A percentile compares a stretch with the other conserved stretches of the same genome.
Conservation (phyloP, 1,139 yeast species). For the Petasospora fabianii region DNA sequence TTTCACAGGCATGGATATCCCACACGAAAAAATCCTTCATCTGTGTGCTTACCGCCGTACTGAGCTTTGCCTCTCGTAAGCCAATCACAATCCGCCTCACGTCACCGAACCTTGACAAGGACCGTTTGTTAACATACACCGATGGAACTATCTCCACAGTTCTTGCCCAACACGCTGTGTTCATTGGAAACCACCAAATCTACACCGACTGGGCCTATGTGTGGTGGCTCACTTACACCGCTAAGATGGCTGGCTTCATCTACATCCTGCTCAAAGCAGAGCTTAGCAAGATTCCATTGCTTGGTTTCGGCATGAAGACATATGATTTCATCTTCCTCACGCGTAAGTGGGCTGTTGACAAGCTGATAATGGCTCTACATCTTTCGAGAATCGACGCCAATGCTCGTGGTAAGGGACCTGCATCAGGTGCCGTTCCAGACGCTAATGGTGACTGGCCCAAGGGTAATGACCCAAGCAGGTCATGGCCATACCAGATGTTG, state of each 20-base stretch:
- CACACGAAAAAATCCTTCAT: conserved; percentile 51
- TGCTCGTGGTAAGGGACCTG: conserved; percentile 45
- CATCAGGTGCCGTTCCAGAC: conserved; percentile 40
- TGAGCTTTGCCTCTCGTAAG: conserved; percentile 40
- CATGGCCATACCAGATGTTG: conserved; percentile 52
- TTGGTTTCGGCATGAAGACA: conserved; percentile 85
- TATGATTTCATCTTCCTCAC: conserved; percentile 76
- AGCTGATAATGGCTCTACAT: conserved; percentile 51
- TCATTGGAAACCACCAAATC: conserved; percentile 85
- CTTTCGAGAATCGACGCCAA: conserved; percentile 53
- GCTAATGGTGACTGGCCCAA: conserved; percentile 35
- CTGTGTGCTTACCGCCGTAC: conserved; percentile 41
- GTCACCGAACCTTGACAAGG: conserved; percentile 32
- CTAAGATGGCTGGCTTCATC: conserved; percentile 58
- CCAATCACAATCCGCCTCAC: conserved; percentile 36
- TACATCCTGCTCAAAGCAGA: conserved; percentile 80
- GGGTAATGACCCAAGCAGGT: conserved; percentile 30
- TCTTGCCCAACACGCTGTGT: conserved; percentile 50
- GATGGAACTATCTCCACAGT: conserved; percentile 30
- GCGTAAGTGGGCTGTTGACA: conserved; percentile 83
- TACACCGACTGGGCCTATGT: conserved; percentile 92
- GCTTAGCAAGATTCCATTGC: conserved; percentile 63
- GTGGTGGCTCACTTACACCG: conserved; percentile 83
- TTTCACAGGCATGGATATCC: conserved; percentile 38
- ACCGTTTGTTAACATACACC: conserved; percentile 18